phyloP scores from a whole-genome alignment of 2,329 filamentous ascomycete species.

The Magnaporthiopsis poae region DNA sequence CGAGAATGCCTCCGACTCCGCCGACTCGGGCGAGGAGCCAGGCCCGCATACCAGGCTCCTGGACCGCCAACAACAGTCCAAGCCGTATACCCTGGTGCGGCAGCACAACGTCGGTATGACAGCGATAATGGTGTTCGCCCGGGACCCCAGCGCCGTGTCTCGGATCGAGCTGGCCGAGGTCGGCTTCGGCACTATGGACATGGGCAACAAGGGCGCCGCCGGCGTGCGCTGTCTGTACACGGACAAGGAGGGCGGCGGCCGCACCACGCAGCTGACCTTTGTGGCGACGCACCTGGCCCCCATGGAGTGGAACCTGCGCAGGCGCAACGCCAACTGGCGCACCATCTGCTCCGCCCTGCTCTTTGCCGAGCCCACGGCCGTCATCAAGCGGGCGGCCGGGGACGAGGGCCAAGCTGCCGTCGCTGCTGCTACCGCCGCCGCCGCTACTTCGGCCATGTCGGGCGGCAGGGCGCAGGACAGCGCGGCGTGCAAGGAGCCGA shows the following conservation, averaged over 20 bases:
- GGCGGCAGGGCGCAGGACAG: constrained; percentile 13
- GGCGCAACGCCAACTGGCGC: constrained; percentile 81
- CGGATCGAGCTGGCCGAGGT: constrained; percentile 69
- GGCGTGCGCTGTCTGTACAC: constrained; percentile 61
- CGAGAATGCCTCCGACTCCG: background rate
- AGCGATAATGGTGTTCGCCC: constrained; percentile 74
- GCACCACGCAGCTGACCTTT: constrained; percentile 59
- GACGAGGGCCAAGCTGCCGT: constrained; percentile 2
- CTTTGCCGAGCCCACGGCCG: constrained; percentile 50
- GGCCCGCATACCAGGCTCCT: constrained; percentile 1
- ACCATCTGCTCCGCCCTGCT: constrained; percentile 70
- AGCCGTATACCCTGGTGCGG: constrained; percentile 59
- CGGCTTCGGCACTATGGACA: constrained; percentile 74
- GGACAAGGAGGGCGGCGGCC: constrained; percentile 24
- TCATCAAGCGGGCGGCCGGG: constrained; percentile 19
- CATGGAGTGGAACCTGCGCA: constrained; percentile 67
- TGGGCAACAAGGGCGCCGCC: constrained; percentile 93
- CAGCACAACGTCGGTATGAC: constrained; percentile 80
- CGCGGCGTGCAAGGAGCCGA: constrained; percentile 14
- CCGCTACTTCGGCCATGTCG: background rate
- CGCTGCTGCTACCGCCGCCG: too few relatives aligned
- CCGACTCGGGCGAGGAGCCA: background rate
- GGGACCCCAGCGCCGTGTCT: constrained; percentile 48
- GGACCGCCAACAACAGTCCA: background rate
- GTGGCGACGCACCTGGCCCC: constrained; percentile 81